phyloP scores from a whole-genome alignment of 129 eudicot species.

The Tagetes patula region DNA sequence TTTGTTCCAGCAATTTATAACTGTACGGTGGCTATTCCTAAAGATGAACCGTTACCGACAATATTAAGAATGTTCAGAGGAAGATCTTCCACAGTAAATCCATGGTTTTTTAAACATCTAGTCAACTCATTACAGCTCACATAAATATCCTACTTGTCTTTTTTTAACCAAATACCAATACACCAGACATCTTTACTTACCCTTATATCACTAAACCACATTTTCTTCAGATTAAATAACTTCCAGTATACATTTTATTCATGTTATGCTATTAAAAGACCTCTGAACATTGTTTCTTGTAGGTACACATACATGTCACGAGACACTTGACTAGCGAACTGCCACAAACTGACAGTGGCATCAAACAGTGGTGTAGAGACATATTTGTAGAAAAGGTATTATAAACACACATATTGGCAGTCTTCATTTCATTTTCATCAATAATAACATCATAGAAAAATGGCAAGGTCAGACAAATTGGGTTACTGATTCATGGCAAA shows the following conservation, averaged over 20 bases:
- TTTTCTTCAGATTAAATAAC: not conserved
- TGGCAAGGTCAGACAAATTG: not conserved
- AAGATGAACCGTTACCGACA: constrained; percentile 55
- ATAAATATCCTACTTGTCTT: not conserved
- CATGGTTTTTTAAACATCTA: constrained; percentile 2
- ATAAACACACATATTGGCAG: not conserved
- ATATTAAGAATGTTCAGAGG: constrained; percentile 58
- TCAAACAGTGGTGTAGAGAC: constrained; percentile 85
- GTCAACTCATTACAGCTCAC: not conserved
- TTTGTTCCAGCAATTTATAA: constrained; percentile 73
- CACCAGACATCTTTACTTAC: not conserved
- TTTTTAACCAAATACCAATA: constrained; percentile 8
- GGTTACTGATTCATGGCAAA: not conserved
- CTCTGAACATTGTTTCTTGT: constrained; percentile 15
- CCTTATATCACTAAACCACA: not conserved
- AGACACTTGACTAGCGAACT: constrained; percentile 65
- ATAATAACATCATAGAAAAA: not conserved
- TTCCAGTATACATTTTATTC: constrained; percentile 5
- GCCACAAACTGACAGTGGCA: constrained; percentile 59
- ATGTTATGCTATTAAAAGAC: not conserved
- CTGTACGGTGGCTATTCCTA: constrained; percentile 58
- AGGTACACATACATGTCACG: constrained; percentile 79
- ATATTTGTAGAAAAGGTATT: constrained; percentile 71
- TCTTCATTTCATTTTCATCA: not conserved
- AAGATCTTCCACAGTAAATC: constrained; percentile 60